A percentile compares a stretch with the other conserved stretches of the same genome.
Conservation (phyloP, 352 stramenopile genomes). For the Globisporangium paroecandrum region DNA sequence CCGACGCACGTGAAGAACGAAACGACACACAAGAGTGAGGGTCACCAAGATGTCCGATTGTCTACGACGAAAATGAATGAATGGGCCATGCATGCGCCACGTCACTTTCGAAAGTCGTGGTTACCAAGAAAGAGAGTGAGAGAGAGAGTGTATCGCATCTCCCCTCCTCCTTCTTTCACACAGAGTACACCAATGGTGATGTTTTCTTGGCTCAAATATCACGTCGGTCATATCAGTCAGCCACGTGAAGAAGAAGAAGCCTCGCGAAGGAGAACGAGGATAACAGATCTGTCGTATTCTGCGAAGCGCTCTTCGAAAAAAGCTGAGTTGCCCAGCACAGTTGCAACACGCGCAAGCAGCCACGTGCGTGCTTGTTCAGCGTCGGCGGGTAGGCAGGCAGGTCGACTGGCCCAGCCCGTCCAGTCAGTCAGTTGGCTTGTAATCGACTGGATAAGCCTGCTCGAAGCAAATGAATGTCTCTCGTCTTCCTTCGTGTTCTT, state of each 20-base stretch:
- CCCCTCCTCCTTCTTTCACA: neutral
- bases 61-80: neutral
- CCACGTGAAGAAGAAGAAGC: neutral
- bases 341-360: neutral
- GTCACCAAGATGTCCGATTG: neutral
- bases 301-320: constrained; percentile 6
- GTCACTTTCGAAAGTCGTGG: neutral
- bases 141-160: neutral
- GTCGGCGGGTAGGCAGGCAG: too few relatives aligned
- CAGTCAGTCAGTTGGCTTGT: too few relatives aligned
- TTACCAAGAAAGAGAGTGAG: neutral
- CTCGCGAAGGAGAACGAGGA: neutral
- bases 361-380: neutral
- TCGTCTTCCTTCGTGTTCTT: neutral
- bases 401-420: too few relatives aligned
- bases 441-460: neutral
- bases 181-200: neutral
- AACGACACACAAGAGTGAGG: neutral
- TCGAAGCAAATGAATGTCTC: neutral
- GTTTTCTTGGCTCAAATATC: constrained; percentile 1
- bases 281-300: neutral
- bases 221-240: neutral
- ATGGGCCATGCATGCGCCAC: neutral
- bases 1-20: neutral
- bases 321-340: neutral